Evolutionary conservation across 2,329 filamentous ascomycete species (phyloP).

Genomic region (Cladosporium sp.): DNA sequence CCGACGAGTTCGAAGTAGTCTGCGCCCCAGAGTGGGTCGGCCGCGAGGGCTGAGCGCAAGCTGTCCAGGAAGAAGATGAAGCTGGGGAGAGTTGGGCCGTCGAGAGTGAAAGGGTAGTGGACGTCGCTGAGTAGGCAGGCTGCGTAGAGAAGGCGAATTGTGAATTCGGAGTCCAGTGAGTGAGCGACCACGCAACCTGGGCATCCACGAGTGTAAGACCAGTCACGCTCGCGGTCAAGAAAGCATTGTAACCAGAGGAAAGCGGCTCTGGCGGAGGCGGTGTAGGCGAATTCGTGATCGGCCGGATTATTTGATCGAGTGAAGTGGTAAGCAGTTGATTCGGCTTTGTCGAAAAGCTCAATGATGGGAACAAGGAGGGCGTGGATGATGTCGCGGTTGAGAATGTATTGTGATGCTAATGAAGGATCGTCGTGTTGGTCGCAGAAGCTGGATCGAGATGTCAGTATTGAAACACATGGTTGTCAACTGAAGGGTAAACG

Average conservation of each 20-base stretch:
- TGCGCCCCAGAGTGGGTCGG: constrained; percentile 43
- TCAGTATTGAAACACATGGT: constrained; percentile 33
- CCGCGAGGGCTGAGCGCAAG: constrained; percentile 36
- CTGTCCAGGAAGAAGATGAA: constrained; percentile 41
- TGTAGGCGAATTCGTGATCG: constrained; percentile 55
- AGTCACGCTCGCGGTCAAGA: constrained; percentile 52
- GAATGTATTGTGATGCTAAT: constrained; percentile 24
- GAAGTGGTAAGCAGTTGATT: constrained; percentile 47
- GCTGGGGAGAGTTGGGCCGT: constrained; percentile 31
- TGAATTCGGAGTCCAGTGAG: constrained; percentile 44
- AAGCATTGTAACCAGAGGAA: constrained; percentile 59
- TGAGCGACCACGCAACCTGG: constrained; percentile 46
- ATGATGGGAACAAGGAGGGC: constrained; percentile 56
- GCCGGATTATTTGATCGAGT: constrained; percentile 45
- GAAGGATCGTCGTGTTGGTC: constrained; percentile 30
- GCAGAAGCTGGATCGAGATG: constrained; percentile 42
- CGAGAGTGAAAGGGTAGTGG: constrained; percentile 32
- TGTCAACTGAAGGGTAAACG: constrained; percentile 9
- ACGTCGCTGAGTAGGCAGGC: constrained; percentile 44
- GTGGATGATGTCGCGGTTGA: constrained; percentile 57
- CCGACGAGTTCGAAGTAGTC: constrained; percentile 42
- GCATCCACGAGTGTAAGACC: constrained; percentile 54
- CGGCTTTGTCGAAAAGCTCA: constrained; percentile 53
- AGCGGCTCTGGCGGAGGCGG: constrained; percentile 52
- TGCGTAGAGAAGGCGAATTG: constrained; percentile 45